Conservation (phyloP, 2,329 filamentous ascomycete genomes). For the Claviceps sp. region DNA sequence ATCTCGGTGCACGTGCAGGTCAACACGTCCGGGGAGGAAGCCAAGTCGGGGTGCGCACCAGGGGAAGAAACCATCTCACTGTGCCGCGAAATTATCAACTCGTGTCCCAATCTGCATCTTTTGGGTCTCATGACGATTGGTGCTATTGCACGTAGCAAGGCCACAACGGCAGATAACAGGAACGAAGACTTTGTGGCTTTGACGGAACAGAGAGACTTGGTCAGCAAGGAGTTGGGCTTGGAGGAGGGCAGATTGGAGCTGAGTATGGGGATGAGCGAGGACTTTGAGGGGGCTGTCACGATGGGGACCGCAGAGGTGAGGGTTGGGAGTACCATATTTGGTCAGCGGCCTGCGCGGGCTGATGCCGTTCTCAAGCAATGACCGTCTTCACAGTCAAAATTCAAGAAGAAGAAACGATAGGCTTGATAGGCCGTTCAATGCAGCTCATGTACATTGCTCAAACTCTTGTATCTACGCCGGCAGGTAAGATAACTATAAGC, state of each 20-base stretch:
- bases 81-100: conserved; percentile 54
- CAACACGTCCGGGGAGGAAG: conserved; percentile 81
- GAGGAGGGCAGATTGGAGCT: conserved; percentile 55
- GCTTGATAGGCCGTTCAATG: too few relatives aligned
- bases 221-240: conserved; percentile 38
- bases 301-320: conserved; percentile 83
- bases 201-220: conserved; percentile 54
- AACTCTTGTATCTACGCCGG: too few relatives aligned
- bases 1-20: conserved; percentile 81
- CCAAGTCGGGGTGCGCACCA: conserved; percentile 72
- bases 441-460: too few relatives aligned
- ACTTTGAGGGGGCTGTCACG: conserved; percentile 78
- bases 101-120: conserved; percentile 61
- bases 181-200: conserved; percentile 80
- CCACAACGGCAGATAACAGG: conserved; percentile 58
- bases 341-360: conserved; percentile 62
- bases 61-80: conserved; percentile 46
- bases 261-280: conserved; percentile 98
- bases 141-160: conserved; percentile 73
- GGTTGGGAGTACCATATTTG: conserved; percentile 90
- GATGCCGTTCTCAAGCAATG: conserved; percentile 57
- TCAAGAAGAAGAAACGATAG: too few relatives aligned
- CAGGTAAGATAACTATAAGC: too few relatives aligned
- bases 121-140: conserved; percentile 95
- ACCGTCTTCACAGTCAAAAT: not conserved